These are phyloP conservation scores for Auricularia sp. DNA, from an alignment of 768 basidiomycete genomes.

Conservation along the genomic window DNA sequence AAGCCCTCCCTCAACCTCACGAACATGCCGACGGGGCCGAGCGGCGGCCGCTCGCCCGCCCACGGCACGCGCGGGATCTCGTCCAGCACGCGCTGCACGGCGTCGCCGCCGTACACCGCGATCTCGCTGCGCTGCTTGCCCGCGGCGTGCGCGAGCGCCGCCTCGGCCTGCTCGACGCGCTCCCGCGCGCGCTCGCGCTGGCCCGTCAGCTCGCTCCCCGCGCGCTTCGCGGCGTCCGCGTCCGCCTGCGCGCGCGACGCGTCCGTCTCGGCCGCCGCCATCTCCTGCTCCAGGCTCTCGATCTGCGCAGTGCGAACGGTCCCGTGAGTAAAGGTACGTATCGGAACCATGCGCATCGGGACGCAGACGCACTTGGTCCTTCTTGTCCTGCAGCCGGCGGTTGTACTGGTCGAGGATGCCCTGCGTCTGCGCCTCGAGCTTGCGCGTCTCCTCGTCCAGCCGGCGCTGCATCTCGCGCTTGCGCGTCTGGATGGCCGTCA, in stretches of 20 bases:
- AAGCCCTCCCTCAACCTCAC: slow-evolving; percentile 59
- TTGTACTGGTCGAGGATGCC: not conserved
- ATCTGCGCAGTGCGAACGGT: no score
- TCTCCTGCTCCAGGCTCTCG: not conserved
- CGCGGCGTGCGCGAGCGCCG: not conserved
- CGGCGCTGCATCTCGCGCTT: not conserved
- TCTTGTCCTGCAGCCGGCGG: not conserved
- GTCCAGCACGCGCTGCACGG: slow-evolving; percentile 42
- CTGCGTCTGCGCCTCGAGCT: not conserved
- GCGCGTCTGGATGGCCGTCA: not conserved
- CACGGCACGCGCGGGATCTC: slow-evolving; percentile 44
- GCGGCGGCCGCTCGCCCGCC: slow-evolving; percentile 48
- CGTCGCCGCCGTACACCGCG: slow-evolving; percentile 51
- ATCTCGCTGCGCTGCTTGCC: slow-evolving; percentile 18
- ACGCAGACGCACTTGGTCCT: not conserved
- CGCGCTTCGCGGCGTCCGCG: slow-evolving; percentile 23
- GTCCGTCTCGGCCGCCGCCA: not conserved
- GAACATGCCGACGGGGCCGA: slow-evolving; percentile 72
- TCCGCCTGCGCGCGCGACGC: slow-evolving; percentile 8
- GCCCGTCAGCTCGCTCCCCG: slow-evolving; percentile 23
- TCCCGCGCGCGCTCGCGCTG: slow-evolving; percentile 12
- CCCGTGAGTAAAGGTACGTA: no score
- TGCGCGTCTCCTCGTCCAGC: not conserved
- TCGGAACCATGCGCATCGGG: no score
- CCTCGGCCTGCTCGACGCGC: slow-evolving; percentile 38